phyloP scores from a whole-genome alignment of 305 asterid species.

The Solanum hybrid region DNA sequence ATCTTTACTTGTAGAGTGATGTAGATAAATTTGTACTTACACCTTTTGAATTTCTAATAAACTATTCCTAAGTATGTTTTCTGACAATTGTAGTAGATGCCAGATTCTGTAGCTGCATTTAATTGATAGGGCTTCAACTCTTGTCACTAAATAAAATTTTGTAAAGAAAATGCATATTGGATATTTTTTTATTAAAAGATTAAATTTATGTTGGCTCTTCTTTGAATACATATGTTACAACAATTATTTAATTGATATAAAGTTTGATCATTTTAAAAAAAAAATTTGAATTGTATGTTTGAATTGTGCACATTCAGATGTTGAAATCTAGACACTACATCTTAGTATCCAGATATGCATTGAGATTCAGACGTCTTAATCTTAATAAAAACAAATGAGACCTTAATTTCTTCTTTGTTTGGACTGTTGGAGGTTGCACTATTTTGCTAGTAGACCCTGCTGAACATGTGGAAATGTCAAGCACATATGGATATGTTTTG shows the following conservation, averaged over 20 bases:
- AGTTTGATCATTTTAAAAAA: neutral
- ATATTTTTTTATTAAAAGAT: neutral
- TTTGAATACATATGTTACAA: neutral
- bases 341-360: neutral
- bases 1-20: neutral
- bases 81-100: neutral
- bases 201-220: neutral
- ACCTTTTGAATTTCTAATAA: neutral
- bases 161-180: neutral
- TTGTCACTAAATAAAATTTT: neutral
- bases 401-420: neutral
- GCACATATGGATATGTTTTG: neutral
- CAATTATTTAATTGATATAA: neutral
- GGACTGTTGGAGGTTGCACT: slow-evolving; percentile 3
- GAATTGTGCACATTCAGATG: neutral
- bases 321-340: neutral
- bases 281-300: neutral
- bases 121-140: neutral
- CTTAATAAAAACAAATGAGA: neutral
- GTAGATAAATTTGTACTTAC: neutral
- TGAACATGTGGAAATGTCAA: neutral
- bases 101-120: neutral
- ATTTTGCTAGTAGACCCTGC: neutral
- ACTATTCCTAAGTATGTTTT: neutral
- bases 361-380: neutral